Percentiles rank a stretch among this genome's conserved stretches.
These are phyloP conservation scores for Paracoccidioides lutzii DNA, from an alignment of 2,329 filamentous ascomycete genomes.

Conservation along the genomic window DNA sequence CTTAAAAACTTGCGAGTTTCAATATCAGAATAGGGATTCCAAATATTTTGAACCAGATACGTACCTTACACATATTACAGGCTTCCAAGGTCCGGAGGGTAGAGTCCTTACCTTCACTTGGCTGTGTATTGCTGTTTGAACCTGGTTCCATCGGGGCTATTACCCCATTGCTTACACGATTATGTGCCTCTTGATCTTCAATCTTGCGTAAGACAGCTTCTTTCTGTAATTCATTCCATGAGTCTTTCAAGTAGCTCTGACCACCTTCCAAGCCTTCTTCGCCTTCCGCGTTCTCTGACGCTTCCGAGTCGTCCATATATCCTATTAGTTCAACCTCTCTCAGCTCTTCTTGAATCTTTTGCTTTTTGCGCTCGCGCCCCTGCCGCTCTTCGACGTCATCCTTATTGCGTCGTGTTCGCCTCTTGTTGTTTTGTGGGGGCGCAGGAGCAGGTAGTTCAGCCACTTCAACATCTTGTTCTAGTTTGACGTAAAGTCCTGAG, in stretches of 20 bases:
- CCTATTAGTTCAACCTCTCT: not conserved
- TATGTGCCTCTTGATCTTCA: too few relatives aligned
- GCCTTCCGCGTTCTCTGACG: too few relatives aligned
- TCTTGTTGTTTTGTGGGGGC: not conserved
- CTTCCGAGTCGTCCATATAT: too few relatives aligned
- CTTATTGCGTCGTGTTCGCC: not conserved
- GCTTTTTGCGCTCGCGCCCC: not conserved
- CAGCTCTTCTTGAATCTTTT: not conserved
- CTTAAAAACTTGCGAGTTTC: not conserved
- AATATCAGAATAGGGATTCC: not conserved
- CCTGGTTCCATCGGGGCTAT: not conserved
- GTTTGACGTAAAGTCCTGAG: too few relatives aligned
- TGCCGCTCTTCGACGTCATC: not conserved
- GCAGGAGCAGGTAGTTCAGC: not conserved
- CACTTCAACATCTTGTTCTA: not conserved
- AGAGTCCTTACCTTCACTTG: constrained; percentile 9
- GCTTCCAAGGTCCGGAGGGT: constrained; percentile 12
- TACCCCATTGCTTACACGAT: too few relatives aligned
- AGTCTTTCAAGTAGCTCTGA: too few relatives aligned
- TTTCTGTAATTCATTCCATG: too few relatives aligned
- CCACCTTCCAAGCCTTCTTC: too few relatives aligned
- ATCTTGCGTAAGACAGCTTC: too few relatives aligned
- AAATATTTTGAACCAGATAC: not conserved
- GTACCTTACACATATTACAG: constrained; percentile 21
- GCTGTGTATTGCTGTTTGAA: not conserved